Base-by-base conservation (phyloP, 106 monocot genomes). In the Acorus calamus region DNA sequence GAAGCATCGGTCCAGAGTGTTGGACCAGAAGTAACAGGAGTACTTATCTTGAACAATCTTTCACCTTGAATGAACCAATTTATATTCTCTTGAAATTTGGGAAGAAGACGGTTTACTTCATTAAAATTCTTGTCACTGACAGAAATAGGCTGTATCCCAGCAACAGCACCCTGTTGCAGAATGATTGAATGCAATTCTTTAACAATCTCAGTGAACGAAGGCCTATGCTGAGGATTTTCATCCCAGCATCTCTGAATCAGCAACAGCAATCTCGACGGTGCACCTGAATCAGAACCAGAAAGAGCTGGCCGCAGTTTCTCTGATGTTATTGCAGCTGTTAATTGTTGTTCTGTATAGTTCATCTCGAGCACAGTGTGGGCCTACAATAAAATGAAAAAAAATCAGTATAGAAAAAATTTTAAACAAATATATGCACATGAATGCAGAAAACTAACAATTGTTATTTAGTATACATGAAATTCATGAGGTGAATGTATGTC, bases 301-400 rank as follows among this genome's bases (percentile, higher is more conserved):
- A 88, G 74, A 42, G 60, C 66, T 62, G 98, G 98, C 61, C 98
- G 76, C 59, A 98, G 70, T 48, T 84, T 83, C 65, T 85, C 79
- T 44, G 88, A 88, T 55, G 84, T 87, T 41, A 94, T 67, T 63
- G 82, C 88, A 61, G 98, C 73, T 46, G 83, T 92, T 43, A 98
- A 85, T 75, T 92, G 76, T 73, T 92, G 98, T 70, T 98, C 92
- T 7, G 98, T 92, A 60, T 92, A 98, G 52, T 70, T 92, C 98
- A 98, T 92, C 79, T 98, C 98, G 77, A 98, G 98, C 44, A 98
- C 92, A n/a, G 88, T 98, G 64, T 92, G 92, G 62, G 98, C 98
- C 92, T 98, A 60, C 54, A 74, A 57, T 49, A 47, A 80, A 47
- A 11, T 46, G 11, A 43, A 42, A 1, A 4, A 9, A 11, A 11